Conservation (phyloP, 1,284 basidiomycete genomes). For the Leucoagaricus sp. region DNA sequence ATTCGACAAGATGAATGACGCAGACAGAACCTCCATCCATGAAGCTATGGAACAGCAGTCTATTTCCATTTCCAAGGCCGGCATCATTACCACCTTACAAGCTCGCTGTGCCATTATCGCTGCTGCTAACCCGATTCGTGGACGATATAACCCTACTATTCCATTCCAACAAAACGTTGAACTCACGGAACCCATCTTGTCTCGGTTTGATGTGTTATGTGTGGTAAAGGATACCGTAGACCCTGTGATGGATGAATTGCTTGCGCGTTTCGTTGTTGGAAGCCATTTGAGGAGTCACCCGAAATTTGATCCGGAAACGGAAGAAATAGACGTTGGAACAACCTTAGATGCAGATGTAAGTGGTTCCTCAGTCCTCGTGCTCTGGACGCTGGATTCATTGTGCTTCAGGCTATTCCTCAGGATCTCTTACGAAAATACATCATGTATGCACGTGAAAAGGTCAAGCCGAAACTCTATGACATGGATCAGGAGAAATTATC, state of each 20-base stretch:
- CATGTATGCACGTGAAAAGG: constrained; percentile 96
- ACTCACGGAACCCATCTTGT: constrained; percentile 97
- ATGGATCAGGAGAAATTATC: constrained; percentile 96
- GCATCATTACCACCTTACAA: constrained; percentile 96
- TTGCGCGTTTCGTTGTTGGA: constrained; percentile 97
- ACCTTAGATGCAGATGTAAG: constrained; percentile 90
- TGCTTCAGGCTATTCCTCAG: constrained; percentile 87
- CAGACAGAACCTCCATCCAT: constrained; percentile 96
- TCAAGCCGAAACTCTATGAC: constrained; percentile 91
- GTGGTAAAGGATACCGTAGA: constrained; percentile 98
- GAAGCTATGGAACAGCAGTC: constrained; percentile 99
- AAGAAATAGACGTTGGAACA: constrained; percentile 90
- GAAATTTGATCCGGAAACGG: constrained; percentile 80
- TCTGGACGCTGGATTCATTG: constrained; percentile 9
- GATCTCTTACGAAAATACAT: constrained; percentile 98
- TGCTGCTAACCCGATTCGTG: constrained; percentile 96
- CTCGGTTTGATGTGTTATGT: constrained; percentile 98
- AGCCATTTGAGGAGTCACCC: constrained; percentile 95
- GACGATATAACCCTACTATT: constrained; percentile 95
- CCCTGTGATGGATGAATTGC: constrained; percentile 94
- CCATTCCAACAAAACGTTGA: constrained; percentile 99
- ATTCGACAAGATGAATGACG: constrained; percentile 99
- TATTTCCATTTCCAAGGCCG: constrained; percentile 99
- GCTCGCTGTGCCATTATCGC: constrained; percentile 97
- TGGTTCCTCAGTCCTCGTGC: neutral